A percentile compares a stretch with the other conserved stretches of the same genome.
These are phyloP conservation scores for Gaultheria prostrata DNA, from an alignment of 148 eudicot genomes.

Conservation along the genomic window DNA sequence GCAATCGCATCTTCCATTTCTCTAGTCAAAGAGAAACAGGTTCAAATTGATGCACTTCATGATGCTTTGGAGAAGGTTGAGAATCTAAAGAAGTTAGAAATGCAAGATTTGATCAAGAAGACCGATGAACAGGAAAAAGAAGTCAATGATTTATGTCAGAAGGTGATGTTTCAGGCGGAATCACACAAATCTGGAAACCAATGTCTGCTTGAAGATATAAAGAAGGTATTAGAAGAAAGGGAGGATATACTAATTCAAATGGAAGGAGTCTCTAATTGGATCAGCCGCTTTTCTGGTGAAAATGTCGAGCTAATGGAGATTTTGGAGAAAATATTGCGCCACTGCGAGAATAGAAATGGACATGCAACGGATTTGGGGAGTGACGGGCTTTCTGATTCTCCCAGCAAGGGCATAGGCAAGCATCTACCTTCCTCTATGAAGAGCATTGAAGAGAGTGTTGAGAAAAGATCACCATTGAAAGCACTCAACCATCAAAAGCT, in stretches of 20 bases:
- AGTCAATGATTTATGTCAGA: constrained; percentile 23
- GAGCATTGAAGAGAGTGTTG: constrained; percentile 28
- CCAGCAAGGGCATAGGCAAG: not conserved
- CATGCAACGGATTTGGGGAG: constrained; percentile 3
- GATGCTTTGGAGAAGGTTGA: constrained; percentile 42
- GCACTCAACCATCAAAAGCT: constrained; percentile 40
- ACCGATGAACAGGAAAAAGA: constrained; percentile 27
- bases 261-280: constrained; percentile 33
- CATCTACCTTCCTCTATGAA: constrained; percentile 23
- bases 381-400: not conserved
- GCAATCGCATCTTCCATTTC: constrained; percentile 16
- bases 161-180: constrained; percentile 28
- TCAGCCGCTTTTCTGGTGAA: constrained; percentile 31
- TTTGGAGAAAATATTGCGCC: constrained; percentile 32
- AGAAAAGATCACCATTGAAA: constrained; percentile 42
- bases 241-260: constrained; percentile 40
- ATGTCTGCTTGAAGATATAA: constrained; percentile 29
- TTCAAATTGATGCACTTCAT: constrained; percentile 34
- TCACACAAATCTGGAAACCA: constrained; percentile 36
- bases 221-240: constrained; percentile 32
- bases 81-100: constrained; percentile 32
- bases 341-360: constrained; percentile 20
- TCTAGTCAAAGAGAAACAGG: constrained; percentile 28
- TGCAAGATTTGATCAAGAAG: constrained; percentile 33
- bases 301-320: constrained; percentile 43